Evolutionary conservation across 2,329 filamentous ascomycete species (phyloP), one percentile per base, ranked within the genome.

Genomic region (Fusarium sp.): DNA sequence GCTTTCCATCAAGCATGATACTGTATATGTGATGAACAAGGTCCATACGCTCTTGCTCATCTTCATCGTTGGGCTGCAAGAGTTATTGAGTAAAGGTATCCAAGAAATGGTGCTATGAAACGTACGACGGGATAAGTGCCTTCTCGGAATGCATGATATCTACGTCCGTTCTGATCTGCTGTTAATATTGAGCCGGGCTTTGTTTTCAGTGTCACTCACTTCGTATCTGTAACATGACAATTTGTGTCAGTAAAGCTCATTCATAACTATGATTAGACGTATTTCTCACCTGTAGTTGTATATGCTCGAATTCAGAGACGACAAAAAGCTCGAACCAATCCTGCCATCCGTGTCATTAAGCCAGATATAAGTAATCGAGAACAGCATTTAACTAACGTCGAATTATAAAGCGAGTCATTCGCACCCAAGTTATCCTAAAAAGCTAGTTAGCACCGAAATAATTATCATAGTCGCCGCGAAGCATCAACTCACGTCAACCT

Each of bases 1-100:
- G 66, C 13, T 67, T 70, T 26, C 66, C 66, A 2, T 52, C 66
- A 1, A 73, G 53, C 2, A 72, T 14, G 1, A 72, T 56, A 13
- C 65, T 59, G 18, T 72, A 72, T 17, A 72, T 10, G 7, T 72
- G 70, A 20, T 72, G 70, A 8, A 41, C 70, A 6, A 72, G 45
- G 8, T 73, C 70, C 70, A 72, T 72, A 2, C 63, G 60, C 2
- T 64, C 63, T 46, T 66, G 63, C 8, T 66, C 63, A 1, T 66
- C 63, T 30, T 70, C 68, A 9, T 71, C 68, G 15, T 71, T 71
- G 12, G 68, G 68, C 68, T 71, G 9, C 8, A 18, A 52, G 2
- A 30, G n/a, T 4, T 7, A 15, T 18, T 40, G 38, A 26, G 32
- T 7, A 15, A 8, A 6, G 3, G 10, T 9, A 2, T 14, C 5